Base-by-base conservation (phyloP, 306 rosid genomes). In the Luffa aegyptiaca region DNA sequence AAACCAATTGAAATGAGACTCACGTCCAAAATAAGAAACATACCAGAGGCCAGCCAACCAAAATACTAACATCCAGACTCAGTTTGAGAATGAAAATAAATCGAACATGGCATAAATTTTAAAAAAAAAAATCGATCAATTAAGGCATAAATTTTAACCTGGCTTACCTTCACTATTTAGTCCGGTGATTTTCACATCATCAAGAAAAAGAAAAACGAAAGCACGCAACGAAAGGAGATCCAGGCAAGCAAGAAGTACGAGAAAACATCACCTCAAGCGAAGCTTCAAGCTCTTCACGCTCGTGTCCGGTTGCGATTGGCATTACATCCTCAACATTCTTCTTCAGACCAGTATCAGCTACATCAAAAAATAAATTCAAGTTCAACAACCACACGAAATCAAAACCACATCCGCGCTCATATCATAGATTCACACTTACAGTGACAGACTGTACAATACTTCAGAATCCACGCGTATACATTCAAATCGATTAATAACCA, bases 241-340 rank as follows among this genome's bases (percentile, higher is more conserved):
- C 26, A 33, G 41, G 33, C 17, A 77, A 37, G 14, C 20, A 49
- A 17, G 9, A 52, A 62, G 6, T 53, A 61, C 13, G 10, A 69
- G 12, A 21, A 58, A 58, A 82, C 4, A 5, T 21, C 49, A 82
- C 90, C 88, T 85, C 77, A 57, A 87, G 85, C 61, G 90, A 86
- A 76, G 99, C 97, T 73, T 87, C 90, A 84, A 91, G 84, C 89
- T 96, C 98, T 89, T 96, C 97, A 5, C 90, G 98, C 88, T 96
- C 98, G 83, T 93, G 96, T 11, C 98, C 97, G 10, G 99, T 95
- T 51, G 96, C 99, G 63, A 95, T 93, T 18, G 99, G 99, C 87
- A 88, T 55, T 84, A 93, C 82, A 81, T 91, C 96, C 84, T 91
- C 97, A 68, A 89, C 89, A 83, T 75, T 93, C 61, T 55, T 55